A percentile compares a stretch with the other conserved stretches of the same genome.
Evolutionary conservation across 176 grass and related monocot species (phyloP).

Genomic region (Ensete ventricosum): DNA sequence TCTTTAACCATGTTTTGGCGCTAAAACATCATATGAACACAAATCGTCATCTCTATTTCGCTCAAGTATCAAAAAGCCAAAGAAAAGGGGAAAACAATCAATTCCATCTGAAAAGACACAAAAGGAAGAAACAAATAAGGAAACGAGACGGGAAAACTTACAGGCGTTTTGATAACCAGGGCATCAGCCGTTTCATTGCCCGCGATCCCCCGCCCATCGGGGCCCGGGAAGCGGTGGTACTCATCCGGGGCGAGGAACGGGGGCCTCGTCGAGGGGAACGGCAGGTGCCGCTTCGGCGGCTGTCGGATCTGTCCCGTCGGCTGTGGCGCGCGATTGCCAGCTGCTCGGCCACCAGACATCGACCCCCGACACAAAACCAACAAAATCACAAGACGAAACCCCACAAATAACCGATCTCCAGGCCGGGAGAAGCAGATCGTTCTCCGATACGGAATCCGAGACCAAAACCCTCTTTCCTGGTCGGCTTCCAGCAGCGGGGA

Average conservation of each 20-base stretch:
- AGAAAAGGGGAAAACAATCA: background rate
- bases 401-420: background rate
- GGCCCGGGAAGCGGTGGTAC: slow-evolving; percentile 3
- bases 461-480: background rate
- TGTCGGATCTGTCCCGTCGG: slow-evolving; percentile 2
- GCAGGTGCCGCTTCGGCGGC: background rate
- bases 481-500: background rate
- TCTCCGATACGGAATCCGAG: background rate
- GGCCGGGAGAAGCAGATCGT: background rate
- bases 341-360: slow-evolving; percentile 2
- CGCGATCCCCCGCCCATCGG: background rate
- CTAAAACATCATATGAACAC: background rate
- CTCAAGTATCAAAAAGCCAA: background rate
- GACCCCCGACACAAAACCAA: background rate
- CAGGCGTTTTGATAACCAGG: slow-evolving; percentile 4
- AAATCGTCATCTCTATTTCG: background rate
- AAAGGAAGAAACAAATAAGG: background rate
- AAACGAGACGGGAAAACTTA: background rate
- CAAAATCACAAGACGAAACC: background rate
- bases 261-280: background rate
- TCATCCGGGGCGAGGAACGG: slow-evolving; percentile 2
- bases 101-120: background rate
- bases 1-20: background rate
- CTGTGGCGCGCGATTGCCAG: background rate
- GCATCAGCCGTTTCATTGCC: background rate